A percentile compares a stretch with the other conserved stretches of the same genome.
Conservation (phyloP, 495 filamentous ascomycete species). For the Thermochaetoides thermophila region DNA sequence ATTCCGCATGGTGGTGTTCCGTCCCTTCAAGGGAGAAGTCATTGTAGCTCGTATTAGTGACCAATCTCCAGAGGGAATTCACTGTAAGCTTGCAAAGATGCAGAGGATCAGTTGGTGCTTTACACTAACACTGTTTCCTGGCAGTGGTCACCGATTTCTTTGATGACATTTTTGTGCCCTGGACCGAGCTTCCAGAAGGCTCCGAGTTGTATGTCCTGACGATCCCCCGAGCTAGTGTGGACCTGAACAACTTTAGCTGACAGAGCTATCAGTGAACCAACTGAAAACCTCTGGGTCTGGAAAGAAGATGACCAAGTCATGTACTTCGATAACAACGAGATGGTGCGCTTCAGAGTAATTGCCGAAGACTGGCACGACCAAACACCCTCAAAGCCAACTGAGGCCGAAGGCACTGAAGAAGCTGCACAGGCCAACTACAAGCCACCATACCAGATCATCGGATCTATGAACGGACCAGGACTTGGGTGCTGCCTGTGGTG, state of each 20-base stretch:
- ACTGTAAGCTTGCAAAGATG: too few relatives aligned
- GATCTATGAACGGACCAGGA: constrained; percentile 39
- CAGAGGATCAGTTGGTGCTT: too few relatives aligned
- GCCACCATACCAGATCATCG: constrained; percentile 53
- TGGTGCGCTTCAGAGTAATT: constrained; percentile 70
- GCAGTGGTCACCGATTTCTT: constrained; percentile 79
- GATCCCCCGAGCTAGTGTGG: too few relatives aligned
- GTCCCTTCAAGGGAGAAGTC: constrained; percentile 87
- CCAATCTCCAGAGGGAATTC: constrained; percentile 61
- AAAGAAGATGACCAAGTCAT: constrained; percentile 51
- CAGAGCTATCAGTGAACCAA: constrained; percentile 36
- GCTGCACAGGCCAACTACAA: constrained; percentile 29
- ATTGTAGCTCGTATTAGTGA: constrained; percentile 64
- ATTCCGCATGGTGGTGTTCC: constrained; percentile 84
- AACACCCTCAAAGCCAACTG: constrained; percentile 46
- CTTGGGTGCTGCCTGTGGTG: constrained; percentile 41
- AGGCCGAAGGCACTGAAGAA: constrained; percentile 10
- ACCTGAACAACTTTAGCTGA: too few relatives aligned
- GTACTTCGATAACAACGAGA: constrained; percentile 78
- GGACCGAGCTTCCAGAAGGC: constrained; percentile 51
- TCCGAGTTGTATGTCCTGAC: constrained; percentile 49
- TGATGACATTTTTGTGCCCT: constrained; percentile 71
- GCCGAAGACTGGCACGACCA: constrained; percentile 82
- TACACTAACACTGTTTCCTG: neutral
- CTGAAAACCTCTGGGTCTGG: constrained; percentile 73